Conservation (phyloP, 306 rosid species). For the Lathyrus oleraceus region DNA sequence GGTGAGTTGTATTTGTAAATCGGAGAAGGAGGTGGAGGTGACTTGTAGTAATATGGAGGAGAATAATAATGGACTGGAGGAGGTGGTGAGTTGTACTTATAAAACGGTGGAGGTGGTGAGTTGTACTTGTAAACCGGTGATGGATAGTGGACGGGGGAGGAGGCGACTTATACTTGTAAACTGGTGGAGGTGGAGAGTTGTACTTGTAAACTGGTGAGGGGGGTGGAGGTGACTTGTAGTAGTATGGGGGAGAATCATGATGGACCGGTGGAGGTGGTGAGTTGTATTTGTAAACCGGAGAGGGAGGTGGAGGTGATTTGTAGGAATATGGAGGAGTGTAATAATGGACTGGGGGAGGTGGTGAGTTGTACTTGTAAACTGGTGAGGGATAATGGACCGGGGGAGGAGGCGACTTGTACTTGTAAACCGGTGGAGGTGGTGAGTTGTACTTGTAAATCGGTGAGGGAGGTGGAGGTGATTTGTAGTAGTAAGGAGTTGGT, state of each 20-base stretch:
- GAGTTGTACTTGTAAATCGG: no score
- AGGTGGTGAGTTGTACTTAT: background rate
- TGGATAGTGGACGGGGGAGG: no score
- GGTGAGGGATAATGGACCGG: background rate
- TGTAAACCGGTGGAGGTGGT: background rate
- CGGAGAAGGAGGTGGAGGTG: slow-evolving; percentile 37
- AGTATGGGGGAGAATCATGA: slow-evolving; percentile 37
- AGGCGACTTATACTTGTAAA: background rate
- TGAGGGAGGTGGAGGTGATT: background rate
- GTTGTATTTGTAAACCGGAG: background rate
- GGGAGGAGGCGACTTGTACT: background rate
- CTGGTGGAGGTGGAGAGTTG: background rate
- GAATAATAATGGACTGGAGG: no score
- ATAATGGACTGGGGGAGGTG: background rate
- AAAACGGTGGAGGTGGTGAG: background rate
- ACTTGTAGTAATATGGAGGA: slow-evolving; percentile 63
- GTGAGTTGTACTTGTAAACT: background rate
- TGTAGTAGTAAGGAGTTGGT: background rate
- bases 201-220: background rate
- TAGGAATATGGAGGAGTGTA: slow-evolving; percentile 71
- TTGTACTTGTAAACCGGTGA: background rate
- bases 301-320: slow-evolving; percentile 42
- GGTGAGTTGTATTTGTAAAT: background rate
- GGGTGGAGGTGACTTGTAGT: slow-evolving; percentile 51
- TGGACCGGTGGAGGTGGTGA: background rate